phyloP scores from a whole-genome alignment of 768 basidiomycete genomes.

The Tylopilus rubrobrunneus region DNA sequence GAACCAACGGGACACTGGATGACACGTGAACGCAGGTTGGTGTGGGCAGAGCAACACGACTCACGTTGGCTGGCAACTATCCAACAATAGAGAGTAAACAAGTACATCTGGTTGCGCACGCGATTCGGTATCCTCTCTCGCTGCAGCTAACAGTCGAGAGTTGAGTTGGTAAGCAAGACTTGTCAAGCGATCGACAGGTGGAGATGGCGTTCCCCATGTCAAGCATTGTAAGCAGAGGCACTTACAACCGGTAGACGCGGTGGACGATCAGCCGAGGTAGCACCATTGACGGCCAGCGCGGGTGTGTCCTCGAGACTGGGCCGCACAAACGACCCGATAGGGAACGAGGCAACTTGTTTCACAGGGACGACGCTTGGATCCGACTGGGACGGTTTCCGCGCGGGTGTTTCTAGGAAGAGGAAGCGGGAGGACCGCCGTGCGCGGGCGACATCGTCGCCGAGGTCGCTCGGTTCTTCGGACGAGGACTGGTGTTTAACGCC shows the following conservation, averaged over 20 bases:
- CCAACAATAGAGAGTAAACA: constrained; percentile 19
- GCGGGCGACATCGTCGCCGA: constrained; percentile 15
- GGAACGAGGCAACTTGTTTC: constrained; percentile 10
- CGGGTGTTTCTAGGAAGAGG: not conserved
- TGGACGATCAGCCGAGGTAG: constrained; percentile 9
- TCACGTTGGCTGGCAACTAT: constrained; percentile 25
- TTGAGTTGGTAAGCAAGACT: constrained; percentile 21
- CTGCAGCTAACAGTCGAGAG: constrained; percentile 22
- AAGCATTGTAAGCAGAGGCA: constrained; percentile 21
- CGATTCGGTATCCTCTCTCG: constrained; percentile 3
- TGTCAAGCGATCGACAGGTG: constrained; percentile 9
- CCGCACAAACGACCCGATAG: constrained; percentile 6
- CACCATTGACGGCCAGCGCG: not conserved
- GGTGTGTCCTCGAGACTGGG: not conserved
- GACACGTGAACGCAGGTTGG: not conserved
- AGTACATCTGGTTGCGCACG: constrained; percentile 4
- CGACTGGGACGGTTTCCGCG: not conserved
- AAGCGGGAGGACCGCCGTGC: constrained; percentile 9
- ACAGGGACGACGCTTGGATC: not conserved
- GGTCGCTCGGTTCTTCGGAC: constrained; percentile 28
- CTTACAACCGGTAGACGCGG: constrained; percentile 22
- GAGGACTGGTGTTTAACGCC: constrained; percentile 23
- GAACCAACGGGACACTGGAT: constrained; percentile 24
- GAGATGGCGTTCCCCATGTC: constrained; percentile 8
- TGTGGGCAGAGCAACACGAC: not conserved